Percentiles rank a stretch among this genome's conserved stretches.
Evolutionary conservation across 176 grass and related monocot genomes (phyloP).

Genomic region (barley (Hordeum vulgare)): DNA sequence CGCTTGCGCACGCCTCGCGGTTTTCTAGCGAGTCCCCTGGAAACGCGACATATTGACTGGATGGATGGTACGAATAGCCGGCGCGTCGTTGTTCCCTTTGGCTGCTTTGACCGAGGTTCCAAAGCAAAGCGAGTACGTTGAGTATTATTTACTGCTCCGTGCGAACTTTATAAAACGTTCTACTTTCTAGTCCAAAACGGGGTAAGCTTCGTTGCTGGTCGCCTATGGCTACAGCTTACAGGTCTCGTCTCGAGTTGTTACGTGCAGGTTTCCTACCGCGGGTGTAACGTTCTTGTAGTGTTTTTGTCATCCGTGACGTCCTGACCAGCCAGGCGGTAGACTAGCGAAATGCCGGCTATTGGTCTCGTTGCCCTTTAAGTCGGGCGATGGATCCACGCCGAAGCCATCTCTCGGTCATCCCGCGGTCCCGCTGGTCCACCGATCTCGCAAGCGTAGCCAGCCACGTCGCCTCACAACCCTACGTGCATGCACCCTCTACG

Average conservation of each 20-base stretch:
- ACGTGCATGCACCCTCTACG: too few relatives aligned
- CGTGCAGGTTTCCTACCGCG: not conserved
- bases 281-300: not conserved
- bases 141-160: not conserved
- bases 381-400: not conserved
- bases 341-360: too few relatives aligned
- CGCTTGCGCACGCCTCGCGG: not conserved
- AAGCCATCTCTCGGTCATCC: not conserved
- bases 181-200: not conserved
- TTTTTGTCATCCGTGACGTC: conserved; percentile 21
- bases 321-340: not conserved
- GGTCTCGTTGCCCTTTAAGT: not conserved
- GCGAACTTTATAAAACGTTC: not conserved
- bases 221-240: not conserved
- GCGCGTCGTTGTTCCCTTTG: not conserved
- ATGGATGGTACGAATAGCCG: not conserved
- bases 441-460: not conserved
- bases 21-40: not conserved
- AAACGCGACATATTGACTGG: not conserved
- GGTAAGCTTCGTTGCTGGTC: not conserved
- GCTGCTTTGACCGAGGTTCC: not conserved
- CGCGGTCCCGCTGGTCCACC: not conserved
- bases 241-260: not conserved
- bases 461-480: not conserved
- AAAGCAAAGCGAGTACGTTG: not conserved